Base-by-base conservation (phyloP, 371 early-diverging fungal species). In the Mucor racemosus region DNA sequence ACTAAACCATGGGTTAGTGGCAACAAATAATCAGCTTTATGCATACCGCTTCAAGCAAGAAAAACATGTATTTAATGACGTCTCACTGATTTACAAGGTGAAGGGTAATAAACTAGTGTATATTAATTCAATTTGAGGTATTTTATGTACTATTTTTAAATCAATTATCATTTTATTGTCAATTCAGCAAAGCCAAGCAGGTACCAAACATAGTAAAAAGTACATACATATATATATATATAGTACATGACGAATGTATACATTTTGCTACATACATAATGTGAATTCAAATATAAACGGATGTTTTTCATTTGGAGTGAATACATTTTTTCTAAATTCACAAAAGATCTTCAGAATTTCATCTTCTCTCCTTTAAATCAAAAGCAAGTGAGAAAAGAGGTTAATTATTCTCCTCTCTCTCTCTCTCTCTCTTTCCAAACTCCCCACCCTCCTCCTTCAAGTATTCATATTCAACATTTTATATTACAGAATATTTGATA, bases 71-170 rank as follows among this genome's bases (percentile, higher is more conserved):
- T 26, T 26, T 26, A 26, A 26, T 26, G 26, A 26, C 26, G 26
- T 26, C 26, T 26, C 3, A 26, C 3, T 26, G 26, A 26, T 26
- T 26, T 26, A 26, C 26, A 26, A 26, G 26, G 3, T 26, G 26
- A 26, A 26, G 26, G 26, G 26, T 26, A 26, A 26, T 26, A 26
- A 26, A 26, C 26, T 26, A 26, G 26, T 26, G 3, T 1, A 26
- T 26, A 38, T 38, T 38, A 38, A 38, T 9, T 38, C 38, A 38
- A 38, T 3, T 38, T 38, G 38, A 38, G 38, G 11, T 38, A 13
- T 9, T 26, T 50, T 3, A 21, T 50, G 50, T 50, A 26, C 50
- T 50, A 50, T 50, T 50, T 50, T 50, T 50, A 50, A 50, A 50
- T 50, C 50, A 1, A 50, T 50, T 50, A 19, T 11, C 5, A 21